phyloP scores from a whole-genome alignment of 2,329 filamentous ascomycete species.

The Colletotrichum trifolii region DNA sequence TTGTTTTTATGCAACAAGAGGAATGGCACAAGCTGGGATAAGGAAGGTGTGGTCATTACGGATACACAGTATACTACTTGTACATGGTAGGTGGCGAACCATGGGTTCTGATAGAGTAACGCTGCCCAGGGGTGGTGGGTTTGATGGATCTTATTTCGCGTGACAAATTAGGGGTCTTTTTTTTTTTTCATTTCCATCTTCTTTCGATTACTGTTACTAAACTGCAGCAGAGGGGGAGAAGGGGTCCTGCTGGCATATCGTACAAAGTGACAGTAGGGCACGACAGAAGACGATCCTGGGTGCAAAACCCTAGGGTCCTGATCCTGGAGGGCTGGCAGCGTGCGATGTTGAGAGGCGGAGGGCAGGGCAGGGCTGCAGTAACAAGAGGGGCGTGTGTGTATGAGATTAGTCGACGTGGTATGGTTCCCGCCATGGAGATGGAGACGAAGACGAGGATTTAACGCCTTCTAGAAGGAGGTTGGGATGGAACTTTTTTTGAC shows the following conservation, averaged over 20 bases:
- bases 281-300: too few species aligned
- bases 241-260: too few species aligned
- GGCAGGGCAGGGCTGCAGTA: not conserved
- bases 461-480: constrained; percentile 13
- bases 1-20: not conserved
- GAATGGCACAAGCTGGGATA: not conserved
- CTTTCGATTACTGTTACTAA: too few species aligned
- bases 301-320: constrained; percentile 1
- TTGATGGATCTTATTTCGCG: not conserved
- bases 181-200: not conserved
- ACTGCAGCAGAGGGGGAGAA: too few species aligned
- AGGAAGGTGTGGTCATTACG: not conserved
- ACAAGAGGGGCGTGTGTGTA: not conserved
- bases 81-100: constrained; percentile 1
- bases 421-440: not conserved
- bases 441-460: not conserved
- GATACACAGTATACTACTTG: not conserved
- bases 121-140: not conserved
- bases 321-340: not conserved
- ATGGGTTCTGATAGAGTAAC: constrained; percentile 8
- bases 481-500: not conserved
- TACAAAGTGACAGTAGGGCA: too few species aligned
- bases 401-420: not conserved
- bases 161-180: constrained; percentile 9
- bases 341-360: not conserved